Base-by-base conservation (phyloP, 352 stramenopile species). In the Globisporangium splendens region DNA sequence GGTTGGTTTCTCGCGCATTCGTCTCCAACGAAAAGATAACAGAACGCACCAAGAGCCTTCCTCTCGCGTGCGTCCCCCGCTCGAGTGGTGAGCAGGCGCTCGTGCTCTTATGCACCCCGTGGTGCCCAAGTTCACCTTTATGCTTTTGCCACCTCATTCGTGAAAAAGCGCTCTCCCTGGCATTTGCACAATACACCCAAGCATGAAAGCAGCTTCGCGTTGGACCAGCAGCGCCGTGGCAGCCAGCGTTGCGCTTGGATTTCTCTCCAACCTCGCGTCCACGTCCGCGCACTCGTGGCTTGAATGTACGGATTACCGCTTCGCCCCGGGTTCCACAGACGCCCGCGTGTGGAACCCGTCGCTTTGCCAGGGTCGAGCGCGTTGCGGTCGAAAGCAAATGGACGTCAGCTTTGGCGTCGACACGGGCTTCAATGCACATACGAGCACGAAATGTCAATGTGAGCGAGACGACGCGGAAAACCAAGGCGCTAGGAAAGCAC, bases 261-360 rank as follows among this genome's bases (percentile, higher is more conserved):
- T 43, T 43, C 38, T 43, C 38, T 43, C 38, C 10, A 43, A 13
- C 3, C 10, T 13, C 2, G 11, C 38, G 38, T 10, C 14, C 8
- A 50, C 18, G 2, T 50, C 49, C 15, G 53, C 64, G 1, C 68
- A 68, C 22, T 72, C 59, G 43, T 71, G 62, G 60, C 50, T 74
- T 43, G 69, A 77, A 59, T 77, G 66, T 56, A 74, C 69, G 43
- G 61, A 74, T 64, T 77, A 77, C 47, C 59, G 56, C 35, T 46
- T 69, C 11, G 53, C 47, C 6, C 41, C 56, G 0, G 33, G 44
- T 43, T 66, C 56, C 6, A 38, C 49, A 13, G 61, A 56, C 47
- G 58, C 52, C 7, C 56, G 65, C 14, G 55, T 59, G 35, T 77
- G 69, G 69, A 62, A 74, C 50, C 44, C 42, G 8, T 24, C 46